These are phyloP conservation scores for Clonostachys rhizophaga DNA, from an alignment of 2,329 filamentous ascomycete genomes.

Conservation along the genomic window DNA sequence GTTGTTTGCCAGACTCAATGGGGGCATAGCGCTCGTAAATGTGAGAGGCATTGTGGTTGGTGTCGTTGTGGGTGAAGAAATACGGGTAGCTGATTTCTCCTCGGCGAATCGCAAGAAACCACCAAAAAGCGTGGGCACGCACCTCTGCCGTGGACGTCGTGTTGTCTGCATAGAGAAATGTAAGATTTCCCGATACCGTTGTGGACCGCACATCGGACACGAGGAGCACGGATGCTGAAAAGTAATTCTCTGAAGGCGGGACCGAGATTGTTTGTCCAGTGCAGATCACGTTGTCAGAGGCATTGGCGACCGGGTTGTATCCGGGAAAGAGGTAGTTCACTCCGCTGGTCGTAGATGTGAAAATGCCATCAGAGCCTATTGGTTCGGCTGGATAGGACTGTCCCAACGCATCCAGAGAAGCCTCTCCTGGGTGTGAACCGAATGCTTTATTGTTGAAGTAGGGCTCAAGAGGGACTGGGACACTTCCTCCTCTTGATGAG, in stretches of 20 bases:
- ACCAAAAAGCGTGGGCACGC: constrained; percentile 36
- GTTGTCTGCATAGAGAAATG: constrained; percentile 34
- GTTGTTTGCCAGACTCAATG: constrained; percentile 26
- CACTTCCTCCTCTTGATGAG: not conserved
- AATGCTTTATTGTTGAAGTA: constrained; percentile 43
- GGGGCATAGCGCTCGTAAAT: constrained; percentile 37
- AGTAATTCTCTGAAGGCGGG: constrained; percentile 19
- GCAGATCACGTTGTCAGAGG: constrained; percentile 36
- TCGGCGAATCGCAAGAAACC: constrained; percentile 35
- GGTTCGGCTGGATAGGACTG: constrained; percentile 32
- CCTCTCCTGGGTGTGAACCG: constrained; percentile 34
- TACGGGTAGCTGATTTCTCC: constrained; percentile 38
- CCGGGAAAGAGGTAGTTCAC: constrained; percentile 34
- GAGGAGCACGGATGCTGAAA: constrained; percentile 35
- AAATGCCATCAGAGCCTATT: constrained; percentile 19
- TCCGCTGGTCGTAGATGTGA: constrained; percentile 31
- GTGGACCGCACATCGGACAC: constrained; percentile 31
- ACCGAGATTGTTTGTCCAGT: constrained; percentile 29
- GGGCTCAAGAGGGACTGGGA: not conserved
- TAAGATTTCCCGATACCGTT: constrained; percentile 31
- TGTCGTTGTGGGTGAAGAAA: constrained; percentile 29
- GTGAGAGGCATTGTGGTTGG: constrained; percentile 34
- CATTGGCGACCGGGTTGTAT: constrained; percentile 22
- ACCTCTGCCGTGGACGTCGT: constrained; percentile 31
- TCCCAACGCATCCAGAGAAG: constrained; percentile 33